Conservation (phyloP, 768 basidiomycete species). For the Hygrocybe coccinea region DNA sequence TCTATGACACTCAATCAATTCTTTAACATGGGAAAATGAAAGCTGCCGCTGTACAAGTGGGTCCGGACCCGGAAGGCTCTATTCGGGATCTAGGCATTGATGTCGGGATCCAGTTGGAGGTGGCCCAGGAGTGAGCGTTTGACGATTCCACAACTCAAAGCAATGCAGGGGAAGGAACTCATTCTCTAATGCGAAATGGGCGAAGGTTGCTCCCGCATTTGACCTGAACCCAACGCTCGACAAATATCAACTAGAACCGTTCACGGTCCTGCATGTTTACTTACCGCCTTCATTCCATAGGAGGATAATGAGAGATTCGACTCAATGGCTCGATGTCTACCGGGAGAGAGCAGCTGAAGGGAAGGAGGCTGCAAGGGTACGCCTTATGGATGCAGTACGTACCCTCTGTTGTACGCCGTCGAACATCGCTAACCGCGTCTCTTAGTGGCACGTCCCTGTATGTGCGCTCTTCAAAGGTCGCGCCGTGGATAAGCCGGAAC, state of each 20-base stretch:
- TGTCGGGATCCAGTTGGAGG: too few relatives aligned
- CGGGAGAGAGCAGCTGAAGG: not conserved
- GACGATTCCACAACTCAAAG: too few relatives aligned
- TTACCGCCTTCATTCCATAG: not conserved
- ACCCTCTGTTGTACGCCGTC: too few relatives aligned
- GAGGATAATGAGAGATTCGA: not conserved
- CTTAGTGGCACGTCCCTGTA: conserved; percentile 11
- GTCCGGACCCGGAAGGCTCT: too few relatives aligned
- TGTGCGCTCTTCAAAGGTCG: conserved; percentile 10
- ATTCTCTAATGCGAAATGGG: too few relatives aligned
- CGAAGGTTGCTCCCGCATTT: not conserved
- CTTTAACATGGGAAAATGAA: too few relatives aligned
- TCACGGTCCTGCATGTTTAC: not conserved
- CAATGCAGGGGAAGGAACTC: too few relatives aligned
- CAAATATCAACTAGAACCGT: not conserved
- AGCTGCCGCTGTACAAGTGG: too few relatives aligned
- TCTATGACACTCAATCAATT: too few relatives aligned
- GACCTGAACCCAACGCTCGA: not conserved
- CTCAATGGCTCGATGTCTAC: not conserved
- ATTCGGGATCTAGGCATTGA: too few relatives aligned
- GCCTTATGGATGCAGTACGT: not conserved
- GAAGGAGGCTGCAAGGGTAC: not conserved
- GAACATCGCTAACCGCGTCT: too few relatives aligned
- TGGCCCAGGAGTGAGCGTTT: too few relatives aligned
- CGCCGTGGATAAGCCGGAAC: conserved; percentile 8